Base-by-base conservation (phyloP, 2,329 filamentous ascomycete species). In the Phaeosphaeriaceae sp. region DNA sequence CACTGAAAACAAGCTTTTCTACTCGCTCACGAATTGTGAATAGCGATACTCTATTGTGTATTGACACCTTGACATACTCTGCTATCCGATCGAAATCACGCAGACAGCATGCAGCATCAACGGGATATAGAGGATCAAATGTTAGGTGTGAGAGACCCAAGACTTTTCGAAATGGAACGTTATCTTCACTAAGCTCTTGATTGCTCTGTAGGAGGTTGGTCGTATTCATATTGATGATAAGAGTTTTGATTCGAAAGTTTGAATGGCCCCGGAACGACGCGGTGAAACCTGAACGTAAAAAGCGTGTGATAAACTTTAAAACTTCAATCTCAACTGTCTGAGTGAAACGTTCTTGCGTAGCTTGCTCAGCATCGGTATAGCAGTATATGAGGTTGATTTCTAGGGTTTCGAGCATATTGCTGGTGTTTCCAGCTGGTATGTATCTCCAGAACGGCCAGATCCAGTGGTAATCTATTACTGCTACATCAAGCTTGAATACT, bases 401-500 rank as follows among this genome's bases (percentile, higher is more conserved):
- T 5, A 59, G 16, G 36, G 20, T 30, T 15, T 55, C 40, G 9
- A 59, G 8, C 3, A 33, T 6, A 8, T 33, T n/a, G 11, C 28
- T 13, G 6, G 11, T 38, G 18, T 33, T 42, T 6, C 35, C 36
- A 18, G 33, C 15, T 16, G 54, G 51, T 9, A 59, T 46, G 20
- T 30, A 40, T n/a, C 49, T 44, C 49, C 48, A 55, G 8, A 41
- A 55, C 16, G 53, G 58, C 51, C 46, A 59, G 32, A 61, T 49
- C 56, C 56, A 61, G 41, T 56, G 39, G 12, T 50, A 36, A 33
- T 58, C 23, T 4, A 61, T 36, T 18, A 61, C 46, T 6, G 49
- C 46, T 6, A 61, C 13, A 18, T 61, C 56, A 6, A 59, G 12
- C 17, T 50, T 30, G 26, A 57, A 39, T 11, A 17, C 35, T n/a